These are phyloP conservation scores for Blastobotrys peoriensis DNA, from an alignment of 805 yeast genomes.

Conservation along the genomic window DNA sequence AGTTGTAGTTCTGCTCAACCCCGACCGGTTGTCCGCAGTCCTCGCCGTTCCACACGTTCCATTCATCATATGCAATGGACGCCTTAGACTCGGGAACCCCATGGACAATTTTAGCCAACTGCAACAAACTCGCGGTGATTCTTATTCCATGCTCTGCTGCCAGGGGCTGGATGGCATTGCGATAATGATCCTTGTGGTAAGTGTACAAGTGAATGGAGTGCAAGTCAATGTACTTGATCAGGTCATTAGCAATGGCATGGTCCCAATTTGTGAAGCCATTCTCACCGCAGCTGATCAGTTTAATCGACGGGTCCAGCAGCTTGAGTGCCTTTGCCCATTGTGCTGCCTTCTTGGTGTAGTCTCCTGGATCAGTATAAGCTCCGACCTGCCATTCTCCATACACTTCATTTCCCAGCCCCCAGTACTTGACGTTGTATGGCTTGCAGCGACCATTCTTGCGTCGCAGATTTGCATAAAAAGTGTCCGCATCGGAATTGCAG, in stretches of 20 bases:
- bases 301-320: slow-evolving; percentile 28
- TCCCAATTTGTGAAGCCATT: slow-evolving; percentile 32
- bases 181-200: slow-evolving; percentile 22
- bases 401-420: slow-evolving; percentile 35
- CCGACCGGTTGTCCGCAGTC: no score
- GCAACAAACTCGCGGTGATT: slow-evolving; percentile 26
- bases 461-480: slow-evolving; percentile 33
- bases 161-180: slow-evolving; percentile 28
- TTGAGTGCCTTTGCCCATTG: slow-evolving; percentile 35
- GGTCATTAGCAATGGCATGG: slow-evolving; percentile 24
- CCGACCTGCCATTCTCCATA: slow-evolving; percentile 37
- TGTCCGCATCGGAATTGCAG: slow-evolving; percentile 30
- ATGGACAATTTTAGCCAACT: slow-evolving; percentile 27
- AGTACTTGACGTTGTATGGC: slow-evolving; percentile 33
- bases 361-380: slow-evolving; percentile 28
- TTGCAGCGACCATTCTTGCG: slow-evolving; percentile 32
- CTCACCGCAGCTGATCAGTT: slow-evolving; percentile 30
- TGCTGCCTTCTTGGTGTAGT: slow-evolving; percentile 27
- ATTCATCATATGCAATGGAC: slow-evolving; percentile 32
- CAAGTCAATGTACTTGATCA: slow-evolving; percentile 26
- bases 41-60: slow-evolving; percentile 38
- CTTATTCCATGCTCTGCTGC: slow-evolving; percentile 33
- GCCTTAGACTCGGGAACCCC: slow-evolving; percentile 16
- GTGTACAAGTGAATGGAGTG: slow-evolving; percentile 34
- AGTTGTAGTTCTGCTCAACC: slow-evolving; percentile 30